phyloP scores from a whole-genome alignment of 129 eudicot genomes.

The Artemisia argyi region DNA sequence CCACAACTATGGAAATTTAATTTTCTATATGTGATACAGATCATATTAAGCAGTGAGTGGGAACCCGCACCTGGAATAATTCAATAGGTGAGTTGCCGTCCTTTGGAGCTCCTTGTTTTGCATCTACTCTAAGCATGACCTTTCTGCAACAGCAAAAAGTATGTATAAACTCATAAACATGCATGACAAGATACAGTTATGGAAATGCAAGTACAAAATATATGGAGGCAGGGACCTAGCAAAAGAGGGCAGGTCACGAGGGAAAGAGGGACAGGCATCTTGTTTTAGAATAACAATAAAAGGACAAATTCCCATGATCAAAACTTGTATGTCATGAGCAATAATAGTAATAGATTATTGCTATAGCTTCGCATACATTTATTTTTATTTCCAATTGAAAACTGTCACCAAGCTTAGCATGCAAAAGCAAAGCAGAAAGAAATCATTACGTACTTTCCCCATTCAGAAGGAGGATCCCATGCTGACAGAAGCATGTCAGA shows the following conservation, averaged over 20 bases:
- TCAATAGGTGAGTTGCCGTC: slow-evolving; percentile 95
- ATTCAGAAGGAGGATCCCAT: slow-evolving; percentile 98
- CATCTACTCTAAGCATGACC: slow-evolving; percentile 97
- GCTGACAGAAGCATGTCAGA: slow-evolving; percentile 95
- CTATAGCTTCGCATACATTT: neutral
- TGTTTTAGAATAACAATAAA: slow-evolving; percentile 11
- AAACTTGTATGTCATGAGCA: neutral
- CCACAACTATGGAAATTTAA: slow-evolving; percentile 2
- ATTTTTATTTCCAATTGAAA: neutral
- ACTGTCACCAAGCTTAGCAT: slow-evolving; percentile 9
- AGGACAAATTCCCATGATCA: neutral
- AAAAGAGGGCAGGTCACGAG: slow-evolving; percentile 3
- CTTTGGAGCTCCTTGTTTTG: slow-evolving; percentile 95
- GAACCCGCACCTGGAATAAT: slow-evolving; percentile 69
- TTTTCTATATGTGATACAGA: slow-evolving; percentile 4
- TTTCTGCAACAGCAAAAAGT: slow-evolving; percentile 53
- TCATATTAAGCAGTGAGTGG: neutral
- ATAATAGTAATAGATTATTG: neutral
- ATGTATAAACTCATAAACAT: slow-evolving; percentile 8
- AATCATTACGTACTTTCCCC: slow-evolving; percentile 83
- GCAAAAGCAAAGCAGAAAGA: neutral
- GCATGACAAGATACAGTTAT: neutral
- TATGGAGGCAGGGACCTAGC: no score
- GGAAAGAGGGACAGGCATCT: slow-evolving; percentile 8
- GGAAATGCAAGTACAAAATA: neutral